A percentile compares a stretch with the other conserved stretches of the same genome.
phyloP scores from a whole-genome alignment of 106 monocot genomes.

The Dioscorea zingiberensis region DNA sequence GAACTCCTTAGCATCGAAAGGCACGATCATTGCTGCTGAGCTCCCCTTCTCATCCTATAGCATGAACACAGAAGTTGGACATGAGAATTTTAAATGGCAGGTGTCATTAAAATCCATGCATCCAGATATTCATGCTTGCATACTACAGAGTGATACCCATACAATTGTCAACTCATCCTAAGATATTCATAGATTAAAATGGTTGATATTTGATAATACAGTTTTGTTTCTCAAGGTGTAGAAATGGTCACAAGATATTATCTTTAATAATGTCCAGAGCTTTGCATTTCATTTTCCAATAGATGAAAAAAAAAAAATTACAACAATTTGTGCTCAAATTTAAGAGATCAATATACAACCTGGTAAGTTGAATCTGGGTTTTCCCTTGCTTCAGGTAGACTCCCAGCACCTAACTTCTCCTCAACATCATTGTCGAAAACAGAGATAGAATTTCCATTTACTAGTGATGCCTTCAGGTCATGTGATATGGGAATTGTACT shows the following conservation, averaged over 20 bases:
- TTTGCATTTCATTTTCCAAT: not conserved
- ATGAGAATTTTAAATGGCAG: not conserved
- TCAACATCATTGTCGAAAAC: conserved; percentile 4
- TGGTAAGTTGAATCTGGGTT: conserved; percentile 1
- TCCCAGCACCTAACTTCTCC: conserved; percentile 4
- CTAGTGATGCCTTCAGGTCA: conserved; percentile 5
- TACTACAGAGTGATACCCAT: not conserved
- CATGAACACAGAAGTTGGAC: not conserved
- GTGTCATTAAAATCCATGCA: not conserved
- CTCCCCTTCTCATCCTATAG: conserved; percentile 9
- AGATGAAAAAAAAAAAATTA: not conserved
- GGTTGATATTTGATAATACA: too few relatives aligned
- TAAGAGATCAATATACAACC: not conserved
- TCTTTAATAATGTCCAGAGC: too few relatives aligned
- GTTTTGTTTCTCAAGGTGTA: too few relatives aligned
- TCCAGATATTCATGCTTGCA: not conserved
- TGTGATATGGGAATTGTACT: not conserved
- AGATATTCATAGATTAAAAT: too few relatives aligned
- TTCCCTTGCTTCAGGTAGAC: conserved; percentile 1
- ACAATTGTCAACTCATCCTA: not conserved
- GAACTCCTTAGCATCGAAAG: not conserved
- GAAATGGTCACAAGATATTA: too few relatives aligned
- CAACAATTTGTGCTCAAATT: conserved; percentile 6
- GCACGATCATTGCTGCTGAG: not conserved
- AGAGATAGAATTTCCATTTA: not conserved